Percentiles rank a stretch among this genome's conserved stretches.
Evolutionary conservation across 1,284 basidiomycete genomes (phyloP).

Genomic region (Megacollybia platyphylla): DNA sequence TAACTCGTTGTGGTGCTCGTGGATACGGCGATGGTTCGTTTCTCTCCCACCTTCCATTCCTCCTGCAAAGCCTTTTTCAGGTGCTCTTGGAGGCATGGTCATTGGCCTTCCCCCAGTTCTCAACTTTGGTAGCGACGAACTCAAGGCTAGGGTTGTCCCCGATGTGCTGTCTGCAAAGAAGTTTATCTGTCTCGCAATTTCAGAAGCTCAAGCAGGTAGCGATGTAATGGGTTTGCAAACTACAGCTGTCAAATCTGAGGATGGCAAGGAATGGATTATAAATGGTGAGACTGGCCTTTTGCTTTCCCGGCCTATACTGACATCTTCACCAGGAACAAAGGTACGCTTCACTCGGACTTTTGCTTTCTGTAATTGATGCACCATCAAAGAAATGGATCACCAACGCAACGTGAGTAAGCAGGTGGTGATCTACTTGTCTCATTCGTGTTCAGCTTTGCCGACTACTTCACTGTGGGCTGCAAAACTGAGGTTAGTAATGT

Average conservation of each 20-base stretch:
- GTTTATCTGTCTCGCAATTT: slow-evolving; percentile 75
- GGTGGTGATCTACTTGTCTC: slow-evolving; percentile 2
- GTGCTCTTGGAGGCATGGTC: slow-evolving; percentile 61
- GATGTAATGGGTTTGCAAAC: slow-evolving; percentile 80
- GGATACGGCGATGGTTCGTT: slow-evolving; percentile 52
- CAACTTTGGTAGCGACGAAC: slow-evolving; percentile 71
- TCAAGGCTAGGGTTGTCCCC: slow-evolving; percentile 70
- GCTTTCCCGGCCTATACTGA: neutral
- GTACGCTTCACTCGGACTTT: neutral
- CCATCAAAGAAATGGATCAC: slow-evolving; percentile 72
- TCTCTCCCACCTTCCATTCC: neutral
- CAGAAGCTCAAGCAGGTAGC: slow-evolving; percentile 83
- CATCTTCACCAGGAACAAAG: neutral
- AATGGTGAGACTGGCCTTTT: slow-evolving; percentile 27
- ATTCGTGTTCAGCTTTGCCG: slow-evolving; percentile 32
- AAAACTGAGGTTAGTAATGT: slow-evolving; percentile 35
- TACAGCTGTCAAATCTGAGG: slow-evolving; percentile 71
- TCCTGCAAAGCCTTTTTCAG: slow-evolving; percentile 13
- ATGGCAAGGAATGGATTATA: slow-evolving; percentile 78
- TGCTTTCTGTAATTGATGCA: neutral
- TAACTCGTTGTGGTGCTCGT: slow-evolving; percentile 60
- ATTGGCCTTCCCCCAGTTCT: slow-evolving; percentile 75
- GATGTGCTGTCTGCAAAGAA: slow-evolving; percentile 76
- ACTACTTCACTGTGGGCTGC: slow-evolving; percentile 63
- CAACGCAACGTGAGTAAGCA: slow-evolving; percentile 47